Evolutionary conservation across 106 monocot genomes (phyloP), one percentile per base, ranked within the genome.

Genomic region (Dendrobium chrysotoxum): DNA sequence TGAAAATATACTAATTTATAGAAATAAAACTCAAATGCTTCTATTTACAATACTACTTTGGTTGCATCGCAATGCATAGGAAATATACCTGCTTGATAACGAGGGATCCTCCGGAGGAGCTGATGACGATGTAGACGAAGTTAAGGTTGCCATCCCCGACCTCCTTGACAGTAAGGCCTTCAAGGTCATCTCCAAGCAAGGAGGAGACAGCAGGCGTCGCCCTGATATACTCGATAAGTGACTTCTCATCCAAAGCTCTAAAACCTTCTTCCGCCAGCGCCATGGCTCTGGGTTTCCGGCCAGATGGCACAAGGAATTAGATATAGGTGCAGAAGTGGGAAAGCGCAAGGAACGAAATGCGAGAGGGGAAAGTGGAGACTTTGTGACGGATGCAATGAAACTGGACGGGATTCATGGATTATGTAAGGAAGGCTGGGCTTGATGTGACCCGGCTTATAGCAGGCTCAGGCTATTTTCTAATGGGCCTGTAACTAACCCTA

Each of bases 121-220:
- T 85, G 83, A 79, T 21, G 78, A 98, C 92, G 84, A 98, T 95
- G 86, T 98, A 98, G 81, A 98, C 98, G 86, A 95, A 98, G 81
- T 98, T 98, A 80, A 98, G 94, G 68, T 98, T 98, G 28, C 98
- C 98, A 76, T 98, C 98, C 44, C 98, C 98, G 79, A 98, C 95
- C 72, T 98, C 98, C 75, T 85, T 89, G 45, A 98, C 68, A 77
- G 72, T 58, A 77, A 98, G 38, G 17, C 66, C 80, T 4, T 91
- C 87, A 5, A 90, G 41, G 23, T 77, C 83, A 64, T 80, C 28
- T 2, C 89, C 98, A 16, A 98, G 84, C 31, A 45, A 84, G 17
- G 84, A 64, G 66, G 40, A 38, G 50, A 98, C 80, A 4, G 86
- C 80, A 12, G 92, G 94, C 35, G 92, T 92, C 0, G 86, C 65